Percentiles rank a stretch among this genome's conserved stretches.
Conservation (phyloP, 169 alveolate species). For the Eimeria zaria region DNA sequence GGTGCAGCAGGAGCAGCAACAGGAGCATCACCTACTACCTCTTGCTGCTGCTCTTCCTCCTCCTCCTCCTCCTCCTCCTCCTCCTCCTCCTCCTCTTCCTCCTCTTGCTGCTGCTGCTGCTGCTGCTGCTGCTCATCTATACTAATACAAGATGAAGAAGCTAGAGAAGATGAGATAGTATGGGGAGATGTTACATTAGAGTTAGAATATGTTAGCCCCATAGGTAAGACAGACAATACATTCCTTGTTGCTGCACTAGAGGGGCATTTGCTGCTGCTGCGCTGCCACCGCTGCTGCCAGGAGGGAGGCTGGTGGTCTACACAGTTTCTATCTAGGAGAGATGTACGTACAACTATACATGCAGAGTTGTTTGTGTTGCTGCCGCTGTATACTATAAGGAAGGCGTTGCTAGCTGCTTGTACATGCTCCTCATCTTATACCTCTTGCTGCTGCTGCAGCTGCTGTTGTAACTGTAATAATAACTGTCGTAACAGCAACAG, state of each 20-base stretch:
- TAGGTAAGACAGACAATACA: background rate
- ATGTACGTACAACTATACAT: conserved; percentile 88
- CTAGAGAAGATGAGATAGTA: conserved; percentile 5
- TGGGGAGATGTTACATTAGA: background rate
- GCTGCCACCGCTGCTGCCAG: conserved; percentile 91
- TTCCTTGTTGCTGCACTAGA: conserved; percentile 88
- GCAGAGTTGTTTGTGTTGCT: conserved; percentile 52
- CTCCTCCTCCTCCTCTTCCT: too few species aligned
- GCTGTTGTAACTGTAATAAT: background rate
- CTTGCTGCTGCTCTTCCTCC: too few species aligned
- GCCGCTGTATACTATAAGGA: background rate
- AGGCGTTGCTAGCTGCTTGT: too few species aligned
- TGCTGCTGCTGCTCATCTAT: conserved; percentile 2
- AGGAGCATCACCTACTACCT: background rate
- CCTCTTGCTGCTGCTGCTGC: background rate
- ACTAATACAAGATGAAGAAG: too few species aligned
- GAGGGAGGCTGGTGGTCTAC: conserved; percentile 95
- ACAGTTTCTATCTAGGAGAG: conserved; percentile 93
- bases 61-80: too few species aligned
- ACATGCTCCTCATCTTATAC: too few species aligned
- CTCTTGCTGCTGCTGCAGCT: conserved; percentile 68
- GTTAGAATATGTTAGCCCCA: background rate
- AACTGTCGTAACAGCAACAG: conserved; percentile 5
- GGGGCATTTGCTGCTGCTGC: conserved; percentile 91
- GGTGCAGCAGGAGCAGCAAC: conserved; percentile 22